Percentiles rank a stretch among this genome's conserved stretches.
phyloP scores from a whole-genome alignment of 1,284 basidiomycete genomes.

The Vanrija sp. region DNA sequence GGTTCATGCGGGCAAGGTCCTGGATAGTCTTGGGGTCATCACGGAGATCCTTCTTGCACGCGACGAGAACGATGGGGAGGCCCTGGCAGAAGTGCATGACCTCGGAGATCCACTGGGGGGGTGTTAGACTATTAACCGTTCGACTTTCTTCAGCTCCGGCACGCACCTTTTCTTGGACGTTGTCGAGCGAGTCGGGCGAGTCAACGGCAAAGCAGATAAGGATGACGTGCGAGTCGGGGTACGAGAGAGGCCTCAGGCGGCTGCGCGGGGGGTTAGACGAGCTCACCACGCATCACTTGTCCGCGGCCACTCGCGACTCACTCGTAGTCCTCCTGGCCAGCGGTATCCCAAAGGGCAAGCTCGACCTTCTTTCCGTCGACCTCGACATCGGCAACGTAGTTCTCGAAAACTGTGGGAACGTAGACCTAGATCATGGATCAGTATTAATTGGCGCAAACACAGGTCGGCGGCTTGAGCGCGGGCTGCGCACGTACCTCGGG shows the following conservation, averaged over 20 bases:
- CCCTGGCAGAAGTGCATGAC: constrained; percentile 88
- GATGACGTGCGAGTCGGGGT: constrained; percentile 89
- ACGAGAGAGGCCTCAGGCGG: constrained; percentile 82
- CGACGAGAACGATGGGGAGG: constrained; percentile 83
- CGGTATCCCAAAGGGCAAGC: constrained; percentile 92
- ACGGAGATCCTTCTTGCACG: constrained; percentile 87
- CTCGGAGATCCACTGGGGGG: constrained; percentile 79
- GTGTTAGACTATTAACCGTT: too few relatives aligned
- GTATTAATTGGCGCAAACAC: background rate
- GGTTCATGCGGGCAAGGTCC: constrained; percentile 73
- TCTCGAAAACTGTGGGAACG: constrained; percentile 87
- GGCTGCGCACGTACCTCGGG: constrained; percentile 64
- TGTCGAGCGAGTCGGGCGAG: constrained; percentile 86
- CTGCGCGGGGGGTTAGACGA: constrained; percentile 35
- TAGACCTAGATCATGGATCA: constrained; percentile 61
- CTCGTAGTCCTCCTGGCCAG: constrained; percentile 75
- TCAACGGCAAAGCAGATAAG: constrained; percentile 91
- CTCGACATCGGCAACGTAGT: constrained; percentile 79
- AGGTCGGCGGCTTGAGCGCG: constrained; percentile 9
- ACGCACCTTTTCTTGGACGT: constrained; percentile 89
- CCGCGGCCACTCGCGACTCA: constrained; percentile 26
- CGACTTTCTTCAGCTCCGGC: too few relatives aligned
- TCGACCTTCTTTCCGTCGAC: constrained; percentile 89
- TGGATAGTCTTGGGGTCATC: constrained; percentile 73
- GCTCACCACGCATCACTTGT: background rate